Evolutionary conservation across 805 yeast species (phyloP), one percentile per base, ranked within the genome.

Genomic region (Ogataea methylovora): DNA sequence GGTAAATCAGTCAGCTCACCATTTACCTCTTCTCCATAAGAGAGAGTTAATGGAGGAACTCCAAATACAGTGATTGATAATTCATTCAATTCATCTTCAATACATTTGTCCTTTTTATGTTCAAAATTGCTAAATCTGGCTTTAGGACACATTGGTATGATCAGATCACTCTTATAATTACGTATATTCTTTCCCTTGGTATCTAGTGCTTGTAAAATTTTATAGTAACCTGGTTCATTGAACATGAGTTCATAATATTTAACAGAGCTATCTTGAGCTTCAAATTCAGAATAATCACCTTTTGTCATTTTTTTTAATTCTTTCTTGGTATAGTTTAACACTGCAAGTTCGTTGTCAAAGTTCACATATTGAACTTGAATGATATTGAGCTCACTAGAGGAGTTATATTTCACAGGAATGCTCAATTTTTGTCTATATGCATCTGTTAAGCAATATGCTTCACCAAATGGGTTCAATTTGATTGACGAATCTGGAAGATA

Each of bases 401-500:
- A 79, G 47, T 92, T 88, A 45, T 86, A 71, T 43, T 79, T 75
- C 11, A 92, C 65, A 6, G 97, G 96, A 39, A 87, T 63, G 23
- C 63, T 56, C 20, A 70, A 41, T 11, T 54, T 48, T 24, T 53
- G 47, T 49, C 32, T 53, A 48, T 40, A 49, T 8, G 37, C 35
- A 11, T 51, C 43, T 13, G 72, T 71, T 29, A 82, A 44, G 60
- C 98, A 92, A 40, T 70, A 71, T 4, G 73, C 65, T 20, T 72
- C 76, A 32, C 67, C 73, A 45, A 76, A 72, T 3, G 96, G 96
- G 43, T 88, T 86, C 46, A 92, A 60, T 48, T 69, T 65, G 4
- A 94, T 95, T 0, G 94, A 80, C 29, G 94, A 82, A 57, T 90
- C 97, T 0, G 98, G 97, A 24, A 92, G 63, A 41, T 84, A 83